These are phyloP conservation scores for Juglanconis sp. DNA, from an alignment of 2,329 filamentous ascomycete genomes.

Conservation along the genomic window DNA sequence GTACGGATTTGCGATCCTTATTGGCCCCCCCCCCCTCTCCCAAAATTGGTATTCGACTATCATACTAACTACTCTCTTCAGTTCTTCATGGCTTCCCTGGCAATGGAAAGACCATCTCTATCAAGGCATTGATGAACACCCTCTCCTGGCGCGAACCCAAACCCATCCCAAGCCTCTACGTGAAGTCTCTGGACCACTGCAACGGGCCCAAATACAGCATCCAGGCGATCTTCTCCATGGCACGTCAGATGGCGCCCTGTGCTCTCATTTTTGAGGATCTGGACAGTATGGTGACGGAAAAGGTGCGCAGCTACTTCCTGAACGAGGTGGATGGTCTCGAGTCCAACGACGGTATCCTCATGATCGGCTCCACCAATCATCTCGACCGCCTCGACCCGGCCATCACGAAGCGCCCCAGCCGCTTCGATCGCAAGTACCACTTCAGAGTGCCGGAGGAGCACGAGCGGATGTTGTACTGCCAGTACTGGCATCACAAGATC, in stretches of 20 bases:
- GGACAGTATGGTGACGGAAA: constrained; percentile 61
- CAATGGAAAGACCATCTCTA: constrained; percentile 66
- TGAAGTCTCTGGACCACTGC: constrained; percentile 49
- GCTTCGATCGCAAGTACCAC: constrained; percentile 65
- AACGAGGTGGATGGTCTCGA: constrained; percentile 71
- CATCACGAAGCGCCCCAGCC: constrained; percentile 62
- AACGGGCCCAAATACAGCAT: constrained; percentile 56
- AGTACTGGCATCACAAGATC: constrained; percentile 60
- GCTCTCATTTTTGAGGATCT: constrained; percentile 71
- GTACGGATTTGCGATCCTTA: constrained; percentile 46
- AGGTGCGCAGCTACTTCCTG: constrained; percentile 64
- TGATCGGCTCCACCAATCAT: constrained; percentile 64
- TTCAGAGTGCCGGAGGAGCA: constrained; percentile 56
- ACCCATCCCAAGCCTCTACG: constrained; percentile 59
- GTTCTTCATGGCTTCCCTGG: constrained; percentile 29
- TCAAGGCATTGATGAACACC: constrained; percentile 67
- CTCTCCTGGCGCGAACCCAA: constrained; percentile 49
- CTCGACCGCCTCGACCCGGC: constrained; percentile 66
- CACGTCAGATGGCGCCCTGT: constrained; percentile 62
- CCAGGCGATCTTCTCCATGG: constrained; percentile 53
- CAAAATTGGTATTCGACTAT: not conserved
- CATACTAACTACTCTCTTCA: not conserved
- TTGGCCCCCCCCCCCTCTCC: constrained; percentile 39
- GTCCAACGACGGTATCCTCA: constrained; percentile 68
- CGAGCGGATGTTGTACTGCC: constrained; percentile 57